Evolutionary conservation across 495 filamentous ascomycete species (phyloP), one percentile per base, ranked within the genome.

Genomic region (Hypoxylon lienhwacheense): DNA sequence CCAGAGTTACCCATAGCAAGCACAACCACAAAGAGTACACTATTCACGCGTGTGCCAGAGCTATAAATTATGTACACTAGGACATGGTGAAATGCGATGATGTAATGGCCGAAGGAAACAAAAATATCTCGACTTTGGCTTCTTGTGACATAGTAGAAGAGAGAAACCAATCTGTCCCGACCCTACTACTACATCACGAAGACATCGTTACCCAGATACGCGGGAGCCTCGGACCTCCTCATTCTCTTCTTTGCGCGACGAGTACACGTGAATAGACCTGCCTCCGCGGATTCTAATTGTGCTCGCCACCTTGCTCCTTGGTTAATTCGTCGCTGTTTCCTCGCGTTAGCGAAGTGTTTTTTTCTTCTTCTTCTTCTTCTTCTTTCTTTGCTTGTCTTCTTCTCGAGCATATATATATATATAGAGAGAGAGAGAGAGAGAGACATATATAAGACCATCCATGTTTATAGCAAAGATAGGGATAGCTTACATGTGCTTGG

Each of bases 401-500:
- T n/a, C n/a, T n/a, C n/a, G n/a, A n/a, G n/a, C n/a, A n/a, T n/a
- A n/a, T n/a, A n/a, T n/a, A n/a, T n/a, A n/a, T n/a, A n/a, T n/a
- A n/a, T n/a, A n/a, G n/a, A n/a, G n/a, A n/a, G n/a, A n/a, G n/a
- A n/a, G n/a, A n/a, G n/a, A n/a, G n/a, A n/a, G n/a, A n/a, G n/a
- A n/a, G n/a, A n/a, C n/a, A n/a, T n/a, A n/a, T n/a, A n/a, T n/a
- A n/a, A n/a, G n/a, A n/a, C n/a, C n/a, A n/a, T n/a, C n/a, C n/a
- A n/a, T n/a, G n/a, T n/a, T n/a, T n/a, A n/a, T n/a, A n/a, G 37
- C 20, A 4, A 14, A 14, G 12, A 11, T 28, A n/a, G 75, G 29
- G 24, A 16, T 8, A 26, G 43, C 85, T 65, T 75, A 93, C 88
- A 97, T 88, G 77, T 93, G 85, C 62, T 85, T 78, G 59, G 90